phyloP scores from a whole-genome alignment of 179 eudicot genomes.

The Pouteria campechiana region DNA sequence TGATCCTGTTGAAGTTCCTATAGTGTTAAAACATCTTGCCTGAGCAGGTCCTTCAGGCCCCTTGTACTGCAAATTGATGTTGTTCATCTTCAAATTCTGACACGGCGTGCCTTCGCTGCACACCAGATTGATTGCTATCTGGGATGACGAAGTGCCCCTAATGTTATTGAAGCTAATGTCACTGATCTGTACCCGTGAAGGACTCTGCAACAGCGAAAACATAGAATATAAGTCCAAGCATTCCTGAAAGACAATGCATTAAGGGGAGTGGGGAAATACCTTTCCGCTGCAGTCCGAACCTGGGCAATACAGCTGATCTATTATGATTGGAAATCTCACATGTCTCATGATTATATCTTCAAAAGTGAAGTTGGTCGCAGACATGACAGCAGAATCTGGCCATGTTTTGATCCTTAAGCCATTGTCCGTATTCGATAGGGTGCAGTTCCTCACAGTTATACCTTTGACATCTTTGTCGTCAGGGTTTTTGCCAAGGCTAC shows the following conservation, averaged over 20 bases:
- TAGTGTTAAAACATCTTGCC: conserved; percentile 10
- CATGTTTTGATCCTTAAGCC: conserved; percentile 71
- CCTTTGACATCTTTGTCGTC: conserved; percentile 16
- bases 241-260: background rate
- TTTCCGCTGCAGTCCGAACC: conserved; percentile 4
- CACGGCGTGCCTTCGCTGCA: conserved; percentile 29
- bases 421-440: conserved; percentile 26
- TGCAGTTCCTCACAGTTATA: conserved; percentile 22
- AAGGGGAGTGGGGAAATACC: conserved; percentile 1
- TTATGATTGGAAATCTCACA: conserved; percentile 47
- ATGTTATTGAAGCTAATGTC: conserved; percentile 15
- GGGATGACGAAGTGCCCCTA: conserved; percentile 21
- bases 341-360: conserved; percentile 24
- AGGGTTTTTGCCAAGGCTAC: conserved; percentile 40
- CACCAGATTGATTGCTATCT: conserved; percentile 6
- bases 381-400: conserved; percentile 19
- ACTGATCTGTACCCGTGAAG: conserved; percentile 23
- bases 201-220: conserved; percentile 5
- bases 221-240: background rate
- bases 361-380: conserved; percentile 23
- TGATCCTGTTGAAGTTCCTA: conserved; percentile 12
- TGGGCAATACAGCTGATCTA: conserved; percentile 76
- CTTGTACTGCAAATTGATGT: conserved; percentile 16
- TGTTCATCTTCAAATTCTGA: conserved; percentile 16
- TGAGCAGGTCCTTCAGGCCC: conserved; percentile 9